phyloP scores from a whole-genome alignment of 495 filamentous ascomycete species.

The Xylaria curta region DNA sequence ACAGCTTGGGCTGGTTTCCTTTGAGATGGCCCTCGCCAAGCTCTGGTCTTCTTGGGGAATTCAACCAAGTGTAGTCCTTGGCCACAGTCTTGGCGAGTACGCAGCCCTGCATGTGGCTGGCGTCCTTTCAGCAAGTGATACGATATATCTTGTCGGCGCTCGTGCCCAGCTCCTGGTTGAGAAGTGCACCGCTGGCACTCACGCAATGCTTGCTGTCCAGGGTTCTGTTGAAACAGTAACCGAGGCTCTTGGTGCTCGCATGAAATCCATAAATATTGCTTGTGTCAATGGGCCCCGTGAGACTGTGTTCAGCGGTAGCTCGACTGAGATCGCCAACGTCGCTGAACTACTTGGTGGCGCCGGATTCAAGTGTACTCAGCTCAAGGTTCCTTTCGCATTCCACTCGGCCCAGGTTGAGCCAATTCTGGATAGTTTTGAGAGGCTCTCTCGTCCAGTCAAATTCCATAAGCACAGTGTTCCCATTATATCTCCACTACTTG shows the following conservation, averaged over 20 bases:
- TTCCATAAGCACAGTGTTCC: constrained; percentile 70
- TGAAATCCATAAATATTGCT: constrained; percentile 51
- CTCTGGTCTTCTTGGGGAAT: constrained; percentile 84
- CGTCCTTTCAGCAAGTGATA: constrained; percentile 77
- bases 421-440: constrained; percentile 71
- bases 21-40: constrained; percentile 85
- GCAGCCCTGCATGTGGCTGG: constrained; percentile 83
- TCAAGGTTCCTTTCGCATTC: constrained; percentile 80
- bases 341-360: constrained; percentile 62
- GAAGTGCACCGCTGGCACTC: constrained; percentile 73
- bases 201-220: constrained; percentile 69
- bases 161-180: constrained; percentile 78
- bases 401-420: constrained; percentile 83
- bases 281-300: constrained; percentile 69
- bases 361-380: constrained; percentile 69
- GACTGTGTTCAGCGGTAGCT: constrained; percentile 66
- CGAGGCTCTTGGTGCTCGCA: constrained; percentile 47
- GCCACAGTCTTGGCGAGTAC: constrained; percentile 89
- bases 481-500: constrained; percentile 72
- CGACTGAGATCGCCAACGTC: constrained; percentile 60
- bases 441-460: constrained; percentile 60
- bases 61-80: constrained; percentile 75
- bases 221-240: constrained; percentile 50
- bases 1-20: constrained; percentile 76
- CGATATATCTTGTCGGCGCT: constrained; percentile 79